Percentiles rank a stretch among this genome's conserved stretches.
phyloP scores from a whole-genome alignment of 2,329 filamentous ascomycete genomes.

The Ophiognomonia clavigignenti-juglandacearum region DNA sequence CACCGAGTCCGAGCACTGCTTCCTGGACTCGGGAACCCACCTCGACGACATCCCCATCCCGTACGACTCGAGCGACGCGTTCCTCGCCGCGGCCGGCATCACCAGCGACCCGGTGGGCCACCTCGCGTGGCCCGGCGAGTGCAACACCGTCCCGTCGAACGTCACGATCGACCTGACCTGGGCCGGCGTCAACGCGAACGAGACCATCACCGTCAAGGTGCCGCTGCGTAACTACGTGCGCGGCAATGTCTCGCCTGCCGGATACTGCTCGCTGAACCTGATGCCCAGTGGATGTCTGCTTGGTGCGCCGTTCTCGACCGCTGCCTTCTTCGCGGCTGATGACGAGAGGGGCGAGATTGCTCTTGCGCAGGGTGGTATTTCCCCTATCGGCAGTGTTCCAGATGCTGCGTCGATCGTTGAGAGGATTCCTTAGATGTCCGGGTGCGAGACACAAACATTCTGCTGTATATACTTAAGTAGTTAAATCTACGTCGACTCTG shows the following conservation, averaged over 20 bases:
- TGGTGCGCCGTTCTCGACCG: constrained; percentile 27
- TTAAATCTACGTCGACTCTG: not conserved
- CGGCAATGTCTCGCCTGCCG: constrained; percentile 12
- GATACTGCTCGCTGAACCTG: constrained; percentile 25
- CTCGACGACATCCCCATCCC: constrained; percentile 21
- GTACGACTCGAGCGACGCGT: constrained; percentile 9
- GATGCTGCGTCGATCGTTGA: constrained; percentile 5
- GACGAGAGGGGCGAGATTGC: constrained; percentile 26
- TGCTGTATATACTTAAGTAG: not conserved
- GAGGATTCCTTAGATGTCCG: constrained; percentile 4
- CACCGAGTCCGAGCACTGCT: constrained; percentile 17
- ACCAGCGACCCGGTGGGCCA: constrained; percentile 16
- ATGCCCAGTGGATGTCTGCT: constrained; percentile 24
- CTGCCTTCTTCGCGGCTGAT: constrained; percentile 27
- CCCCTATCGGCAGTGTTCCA: constrained; percentile 17
- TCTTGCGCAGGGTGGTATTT: constrained; percentile 29
- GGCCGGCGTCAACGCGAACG: constrained; percentile 17
- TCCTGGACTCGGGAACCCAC: constrained; percentile 28
- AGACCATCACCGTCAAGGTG: constrained; percentile 23
- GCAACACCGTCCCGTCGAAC: constrained; percentile 24
- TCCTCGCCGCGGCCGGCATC: constrained; percentile 19
- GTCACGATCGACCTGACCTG: constrained; percentile 23
- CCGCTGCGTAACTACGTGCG: constrained; percentile 29
- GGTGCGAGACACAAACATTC: not conserved
- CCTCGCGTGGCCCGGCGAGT: constrained; percentile 23